A percentile compares a stretch with the other conserved stretches of the same genome.
phyloP scores from a whole-genome alignment of 2,329 filamentous ascomycete genomes.

The Zalaria obscura region DNA sequence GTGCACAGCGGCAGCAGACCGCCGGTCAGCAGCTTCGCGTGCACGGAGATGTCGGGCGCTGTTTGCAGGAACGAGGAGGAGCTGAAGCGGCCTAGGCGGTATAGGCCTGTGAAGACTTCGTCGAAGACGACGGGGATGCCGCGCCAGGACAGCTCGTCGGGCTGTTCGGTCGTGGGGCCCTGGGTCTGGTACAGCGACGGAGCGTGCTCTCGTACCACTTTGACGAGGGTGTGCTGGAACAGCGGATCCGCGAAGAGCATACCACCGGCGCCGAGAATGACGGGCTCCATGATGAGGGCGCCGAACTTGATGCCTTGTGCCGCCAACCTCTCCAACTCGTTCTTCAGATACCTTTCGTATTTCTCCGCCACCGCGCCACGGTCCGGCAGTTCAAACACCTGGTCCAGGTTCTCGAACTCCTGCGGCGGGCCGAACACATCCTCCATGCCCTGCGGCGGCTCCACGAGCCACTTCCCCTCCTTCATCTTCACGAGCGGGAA shows the following conservation, averaged over 20 bases:
- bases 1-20: slow-evolving; percentile 64
- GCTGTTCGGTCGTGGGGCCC: background rate
- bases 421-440: slow-evolving; percentile 29
- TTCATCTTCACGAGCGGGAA: slow-evolving; percentile 58
- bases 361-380: slow-evolving; percentile 25
- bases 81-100: slow-evolving; percentile 61
- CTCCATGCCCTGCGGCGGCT: slow-evolving; percentile 37
- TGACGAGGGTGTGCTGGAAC: slow-evolving; percentile 59
- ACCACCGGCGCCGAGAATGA: slow-evolving; percentile 68
- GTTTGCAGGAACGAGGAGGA: slow-evolving; percentile 55
- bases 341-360: slow-evolving; percentile 48
- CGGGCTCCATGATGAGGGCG: slow-evolving; percentile 64
- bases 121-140: slow-evolving; percentile 72
- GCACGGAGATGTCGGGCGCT: slow-evolving; percentile 61
- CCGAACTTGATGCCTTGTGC: slow-evolving; percentile 54
- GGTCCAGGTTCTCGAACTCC: slow-evolving; percentile 34
- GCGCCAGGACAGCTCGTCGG: slow-evolving; percentile 37
- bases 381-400: slow-evolving; percentile 46
- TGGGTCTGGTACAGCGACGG: slow-evolving; percentile 1
- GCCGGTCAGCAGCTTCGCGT: slow-evolving; percentile 74
- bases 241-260: slow-evolving; percentile 77
- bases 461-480: slow-evolving; percentile 51
- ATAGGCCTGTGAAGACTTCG: slow-evolving; percentile 77
- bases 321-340: slow-evolving; percentile 39
- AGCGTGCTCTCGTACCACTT: slow-evolving; percentile 41